Evolutionary conservation across 2,329 filamentous ascomycete species (phyloP), one percentile per base, ranked within the genome.

Genomic region (Colletotrichum orbiculare): DNA sequence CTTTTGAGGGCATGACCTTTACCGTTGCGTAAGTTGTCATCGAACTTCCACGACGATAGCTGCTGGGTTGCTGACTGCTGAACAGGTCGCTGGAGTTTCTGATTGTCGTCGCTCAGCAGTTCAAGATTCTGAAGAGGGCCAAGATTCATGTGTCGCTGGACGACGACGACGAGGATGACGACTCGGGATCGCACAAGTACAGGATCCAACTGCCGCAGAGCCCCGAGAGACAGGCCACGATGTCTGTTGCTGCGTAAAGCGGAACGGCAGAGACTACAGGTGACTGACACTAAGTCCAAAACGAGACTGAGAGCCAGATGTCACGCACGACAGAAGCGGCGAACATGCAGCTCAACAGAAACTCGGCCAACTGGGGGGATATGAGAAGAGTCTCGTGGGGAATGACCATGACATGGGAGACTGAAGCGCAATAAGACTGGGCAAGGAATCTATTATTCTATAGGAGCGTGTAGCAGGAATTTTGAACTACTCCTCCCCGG

Each of bases 401-500:
- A 25, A 25, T 25, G 25, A 25, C 25, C 25, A 25, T 25, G 25
- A 25, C 25, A 25, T 25, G 4, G 3, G 25, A 25, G 25, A 25
- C 25, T 25, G 25, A 25, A 25, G 25, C 25, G 25, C 25, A 25
- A 4, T 0, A 25, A 25, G 25, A 25, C 1, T 25, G 25, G 1
- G 1, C 25, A 25, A 25, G 25, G 25, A 11, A 33, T 25, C 43
- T 47, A 55, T 67, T 69, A 73, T 17, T 76, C 75, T 54, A 73
- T 68, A 25, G 25, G 25, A 25, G 25, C 25, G 4, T 25, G 25
- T 25, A 25, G 25, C 25, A 5, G 25, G 25, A 25, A 25, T 25
- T 5, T 25, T 25, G 4, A 25, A 25, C 25, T 25, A 25, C 25
- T 25, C 25, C 4, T 25, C 3, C 25, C 25, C 3, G 25, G 25